Evolutionary conservation across 1,284 basidiomycete species (phyloP).

Genomic region (Fomitopsis schrenkii): DNA sequence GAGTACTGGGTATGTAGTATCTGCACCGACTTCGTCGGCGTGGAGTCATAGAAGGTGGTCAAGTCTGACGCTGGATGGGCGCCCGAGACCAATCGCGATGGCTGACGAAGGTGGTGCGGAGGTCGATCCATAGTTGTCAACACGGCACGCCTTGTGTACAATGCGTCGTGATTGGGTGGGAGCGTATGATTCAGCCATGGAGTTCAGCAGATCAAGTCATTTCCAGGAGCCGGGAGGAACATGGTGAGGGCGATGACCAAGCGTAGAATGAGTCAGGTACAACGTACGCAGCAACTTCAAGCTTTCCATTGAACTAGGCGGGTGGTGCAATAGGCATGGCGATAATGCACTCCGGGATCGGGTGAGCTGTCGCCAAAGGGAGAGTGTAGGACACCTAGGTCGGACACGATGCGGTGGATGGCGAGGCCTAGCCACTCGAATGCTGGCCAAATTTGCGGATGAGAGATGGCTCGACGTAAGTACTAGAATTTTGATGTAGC

Average conservation of each 20-base stretch:
- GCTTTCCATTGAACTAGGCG: background rate
- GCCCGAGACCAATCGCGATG: background rate
- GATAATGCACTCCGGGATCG: background rate
- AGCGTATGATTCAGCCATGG: background rate
- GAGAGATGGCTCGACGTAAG: background rate
- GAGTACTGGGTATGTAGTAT: background rate
- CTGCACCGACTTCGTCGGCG: constrained; percentile 1
- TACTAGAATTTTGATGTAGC: too few relatives aligned
- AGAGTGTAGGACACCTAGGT: background rate
- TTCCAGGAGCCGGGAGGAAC: background rate
- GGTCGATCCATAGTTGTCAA: background rate
- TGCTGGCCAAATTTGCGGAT: background rate
- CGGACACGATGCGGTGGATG: background rate
- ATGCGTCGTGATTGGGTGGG: background rate
- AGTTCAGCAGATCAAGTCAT: background rate
- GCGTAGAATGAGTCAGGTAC: background rate
- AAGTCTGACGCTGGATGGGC: background rate
- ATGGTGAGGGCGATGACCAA: background rate
- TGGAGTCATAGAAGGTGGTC: background rate
- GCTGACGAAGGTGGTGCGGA: background rate
- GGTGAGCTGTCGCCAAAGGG: background rate
- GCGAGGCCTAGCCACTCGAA: background rate
- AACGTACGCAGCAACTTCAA: background rate
- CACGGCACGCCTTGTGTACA: constrained; percentile 3
- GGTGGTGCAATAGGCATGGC: background rate